phyloP scores from a whole-genome alignment of 495 filamentous ascomycete genomes.

The Massariosphaeria phaeospora region DNA sequence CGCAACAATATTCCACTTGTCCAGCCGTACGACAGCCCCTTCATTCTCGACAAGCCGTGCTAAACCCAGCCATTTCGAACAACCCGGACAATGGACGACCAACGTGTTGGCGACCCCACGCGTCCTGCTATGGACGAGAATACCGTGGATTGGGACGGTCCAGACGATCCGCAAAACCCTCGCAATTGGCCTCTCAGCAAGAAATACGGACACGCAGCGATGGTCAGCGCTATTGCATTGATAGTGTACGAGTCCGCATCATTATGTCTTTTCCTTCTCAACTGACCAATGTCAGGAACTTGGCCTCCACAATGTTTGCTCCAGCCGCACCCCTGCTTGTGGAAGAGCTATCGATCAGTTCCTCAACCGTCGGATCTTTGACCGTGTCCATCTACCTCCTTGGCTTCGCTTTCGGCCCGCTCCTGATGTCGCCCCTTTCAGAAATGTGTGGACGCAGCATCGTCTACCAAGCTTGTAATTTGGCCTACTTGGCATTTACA shows the following conservation, averaged over 20 bases:
- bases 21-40: no score
- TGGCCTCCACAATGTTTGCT: constrained; percentile 41
- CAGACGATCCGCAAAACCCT: constrained; percentile 13
- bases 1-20: no score
- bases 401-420: constrained; percentile 54
- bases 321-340: constrained; percentile 36
- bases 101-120: no score
- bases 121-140: background rate
- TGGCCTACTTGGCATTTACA: constrained; percentile 51
- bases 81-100: no score
- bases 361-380: constrained; percentile 29
- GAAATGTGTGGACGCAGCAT: constrained; percentile 59
- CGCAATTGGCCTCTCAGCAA: constrained; percentile 10
- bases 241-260: background rate
- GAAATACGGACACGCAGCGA: background rate
- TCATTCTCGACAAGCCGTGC: no score
- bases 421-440: constrained; percentile 57
- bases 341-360: constrained; percentile 29
- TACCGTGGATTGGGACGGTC: constrained; percentile 20
- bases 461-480: constrained; percentile 52
- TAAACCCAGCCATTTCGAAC: no score
- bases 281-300: constrained; percentile 15
- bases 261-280: background rate
- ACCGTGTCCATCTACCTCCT: constrained; percentile 44
- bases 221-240: constrained; percentile 4